phyloP scores from a whole-genome alignment of 2,329 filamentous ascomycete genomes.

The Apiospora kogelbergensis region DNA sequence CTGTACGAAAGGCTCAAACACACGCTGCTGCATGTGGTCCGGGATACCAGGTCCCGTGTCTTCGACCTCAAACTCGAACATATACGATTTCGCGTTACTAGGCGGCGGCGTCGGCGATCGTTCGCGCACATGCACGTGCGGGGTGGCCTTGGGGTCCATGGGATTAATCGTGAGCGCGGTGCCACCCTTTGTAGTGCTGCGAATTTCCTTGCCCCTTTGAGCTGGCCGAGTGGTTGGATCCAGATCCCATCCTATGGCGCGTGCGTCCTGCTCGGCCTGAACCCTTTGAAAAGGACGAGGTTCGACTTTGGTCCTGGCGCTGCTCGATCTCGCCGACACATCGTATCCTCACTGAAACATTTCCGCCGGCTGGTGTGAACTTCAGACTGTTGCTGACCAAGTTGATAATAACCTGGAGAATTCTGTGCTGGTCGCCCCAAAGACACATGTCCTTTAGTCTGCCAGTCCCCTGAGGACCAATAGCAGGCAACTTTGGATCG shows the following conservation, averaged over 20 bases:
- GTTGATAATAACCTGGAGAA: conserved; percentile 91
- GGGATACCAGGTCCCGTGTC: conserved; percentile 88
- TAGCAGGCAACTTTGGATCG: conserved; percentile 47
- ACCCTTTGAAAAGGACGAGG: conserved; percentile 51
- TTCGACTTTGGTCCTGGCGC: conserved; percentile 45
- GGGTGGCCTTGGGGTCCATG: conserved; percentile 53
- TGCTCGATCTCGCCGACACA: conserved; percentile 64
- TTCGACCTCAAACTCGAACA: conserved; percentile 85
- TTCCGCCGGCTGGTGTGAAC: conserved; percentile 78
- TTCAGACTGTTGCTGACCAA: conserved; percentile 90
- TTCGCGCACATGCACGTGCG: conserved; percentile 51
- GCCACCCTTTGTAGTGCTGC: conserved; percentile 37
- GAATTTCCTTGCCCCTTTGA: conserved; percentile 40
- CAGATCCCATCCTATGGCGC: conserved; percentile 47
- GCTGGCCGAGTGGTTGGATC: conserved; percentile 49
- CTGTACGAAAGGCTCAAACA: conserved; percentile 94
- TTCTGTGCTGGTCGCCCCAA: conserved; percentile 90
- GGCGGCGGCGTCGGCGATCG: conserved; percentile 62
- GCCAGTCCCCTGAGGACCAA: conserved; percentile 65
- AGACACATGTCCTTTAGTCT: conserved; percentile 81
- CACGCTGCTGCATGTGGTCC: conserved; percentile 71
- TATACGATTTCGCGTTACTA: conserved; percentile 60
- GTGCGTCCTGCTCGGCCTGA: conserved; percentile 41
- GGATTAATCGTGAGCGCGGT: conserved; percentile 64
- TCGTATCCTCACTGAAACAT: conserved; percentile 72